Percentiles rank a stretch among this genome's conserved stretches.
These are phyloP conservation scores for Neolentinus lepideus DNA, from an alignment of 1,284 basidiomycete genomes.

Conservation along the genomic window DNA sequence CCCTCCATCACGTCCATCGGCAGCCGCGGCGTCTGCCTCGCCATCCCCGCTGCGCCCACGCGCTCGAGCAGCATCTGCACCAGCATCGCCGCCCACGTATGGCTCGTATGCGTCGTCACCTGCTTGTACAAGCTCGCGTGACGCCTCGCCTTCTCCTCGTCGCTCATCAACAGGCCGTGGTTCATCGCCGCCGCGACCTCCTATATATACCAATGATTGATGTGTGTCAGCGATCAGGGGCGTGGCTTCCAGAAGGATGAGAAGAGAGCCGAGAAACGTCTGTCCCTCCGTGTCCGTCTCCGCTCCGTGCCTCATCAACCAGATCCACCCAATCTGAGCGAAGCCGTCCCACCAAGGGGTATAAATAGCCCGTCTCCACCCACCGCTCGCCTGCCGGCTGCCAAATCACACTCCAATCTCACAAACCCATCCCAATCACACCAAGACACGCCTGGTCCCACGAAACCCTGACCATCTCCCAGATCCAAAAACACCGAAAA, in stretches of 20 bases:
- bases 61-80: slow-evolving; percentile 86
- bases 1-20: slow-evolving; percentile 56
- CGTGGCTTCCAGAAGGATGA: not conserved
- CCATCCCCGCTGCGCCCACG: slow-evolving; percentile 75
- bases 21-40: slow-evolving; percentile 84
- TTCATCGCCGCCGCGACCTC: slow-evolving; percentile 95
- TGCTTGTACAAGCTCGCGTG: slow-evolving; percentile 77
- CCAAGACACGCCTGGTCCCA: too few species aligned
- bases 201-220: slow-evolving; percentile 26
- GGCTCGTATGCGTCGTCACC: slow-evolving; percentile 91
- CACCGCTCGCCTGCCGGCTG: not conserved
- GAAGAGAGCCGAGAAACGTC: not conserved
- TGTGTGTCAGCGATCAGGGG: slow-evolving; percentile 7
- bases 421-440: too few species aligned
- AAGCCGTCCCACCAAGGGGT: not conserved
- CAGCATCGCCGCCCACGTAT: slow-evolving; percentile 92
- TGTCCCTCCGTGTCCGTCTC: not conserved
- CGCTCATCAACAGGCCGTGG: slow-evolving; percentile 77
- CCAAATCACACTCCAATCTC: not conserved
- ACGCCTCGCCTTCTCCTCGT: slow-evolving; percentile 70
- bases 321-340: not conserved
- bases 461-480: too few species aligned
- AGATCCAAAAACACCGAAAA: too few species aligned
- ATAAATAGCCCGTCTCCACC: not conserved
- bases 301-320: not conserved